These are phyloP conservation scores for Fraxinus platypoda DNA, from an alignment of 305 asterid species.

Conservation along the genomic window DNA sequence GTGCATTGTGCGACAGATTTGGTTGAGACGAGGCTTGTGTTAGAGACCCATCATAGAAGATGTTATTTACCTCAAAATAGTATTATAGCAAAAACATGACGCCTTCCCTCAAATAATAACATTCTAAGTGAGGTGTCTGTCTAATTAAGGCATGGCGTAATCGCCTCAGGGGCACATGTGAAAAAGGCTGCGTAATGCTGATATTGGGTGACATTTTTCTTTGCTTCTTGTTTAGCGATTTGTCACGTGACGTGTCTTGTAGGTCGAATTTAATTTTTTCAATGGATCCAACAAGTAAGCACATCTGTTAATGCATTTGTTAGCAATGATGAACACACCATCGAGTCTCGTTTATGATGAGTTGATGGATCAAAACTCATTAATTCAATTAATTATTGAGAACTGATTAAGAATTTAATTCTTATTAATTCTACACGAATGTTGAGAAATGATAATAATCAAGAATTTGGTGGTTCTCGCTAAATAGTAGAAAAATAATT, in stretches of 20 bases:
- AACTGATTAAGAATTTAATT: too few relatives aligned
- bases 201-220: not conserved
- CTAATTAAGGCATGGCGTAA: not conserved
- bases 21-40: too few relatives aligned
- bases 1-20: too few relatives aligned
- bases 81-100: too few relatives aligned
- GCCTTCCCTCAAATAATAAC: not conserved
- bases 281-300: not conserved
- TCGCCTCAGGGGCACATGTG: too few relatives aligned
- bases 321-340: not conserved
- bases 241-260: too few relatives aligned
- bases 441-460: not conserved
- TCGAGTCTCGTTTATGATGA: not conserved
- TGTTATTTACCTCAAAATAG: not conserved
- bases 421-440: not conserved
- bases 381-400: not conserved
- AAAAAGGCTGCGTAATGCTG: too few relatives aligned
- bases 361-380: not conserved
- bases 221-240: too few relatives aligned
- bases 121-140: not conserved
- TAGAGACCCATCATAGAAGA: not conserved
- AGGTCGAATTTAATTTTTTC: too few relatives aligned
- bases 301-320: not conserved
- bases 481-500: too few relatives aligned
- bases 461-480: not conserved